Percentiles rank a stretch among this genome's conserved stretches.
These are phyloP conservation scores for Lactifluus volemus DNA, from an alignment of 768 basidiomycete genomes.

Conservation along the genomic window DNA sequence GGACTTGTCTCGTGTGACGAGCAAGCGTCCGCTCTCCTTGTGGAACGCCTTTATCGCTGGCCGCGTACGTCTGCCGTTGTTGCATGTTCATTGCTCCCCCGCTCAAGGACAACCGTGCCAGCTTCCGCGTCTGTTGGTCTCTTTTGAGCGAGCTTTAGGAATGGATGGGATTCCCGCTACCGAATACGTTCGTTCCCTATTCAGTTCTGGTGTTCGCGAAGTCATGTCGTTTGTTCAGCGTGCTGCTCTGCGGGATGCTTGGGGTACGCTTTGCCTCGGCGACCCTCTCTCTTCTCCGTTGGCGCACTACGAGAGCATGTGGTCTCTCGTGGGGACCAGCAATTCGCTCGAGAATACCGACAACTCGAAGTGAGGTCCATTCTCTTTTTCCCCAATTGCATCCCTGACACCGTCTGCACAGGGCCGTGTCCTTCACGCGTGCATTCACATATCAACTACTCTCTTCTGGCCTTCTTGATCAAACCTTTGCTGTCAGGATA, in stretches of 20 bases:
- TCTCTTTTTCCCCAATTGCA: background rate
- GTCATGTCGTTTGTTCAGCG: slow-evolving; percentile 8
- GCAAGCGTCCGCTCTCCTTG: slow-evolving; percentile 31
- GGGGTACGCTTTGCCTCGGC: slow-evolving; percentile 10
- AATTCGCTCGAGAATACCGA: slow-evolving; percentile 7
- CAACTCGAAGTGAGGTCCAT: background rate
- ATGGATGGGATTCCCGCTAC: slow-evolving; percentile 40
- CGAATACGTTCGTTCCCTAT: slow-evolving; percentile 46
- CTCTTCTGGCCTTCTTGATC: slow-evolving; percentile 45
- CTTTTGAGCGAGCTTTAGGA: slow-evolving; percentile 48
- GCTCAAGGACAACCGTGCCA: slow-evolving; percentile 23
- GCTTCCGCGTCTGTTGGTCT: slow-evolving; percentile 52
- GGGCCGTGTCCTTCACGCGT: slow-evolving; percentile 24
- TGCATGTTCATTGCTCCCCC: background rate
- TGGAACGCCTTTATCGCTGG: slow-evolving; percentile 71
- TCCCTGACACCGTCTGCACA: background rate
- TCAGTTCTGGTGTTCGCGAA: background rate
- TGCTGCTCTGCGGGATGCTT: slow-evolving; percentile 16
- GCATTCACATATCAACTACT: slow-evolving; percentile 51
- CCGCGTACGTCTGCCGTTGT: slow-evolving; percentile 39
- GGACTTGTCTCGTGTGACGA: slow-evolving; percentile 28
- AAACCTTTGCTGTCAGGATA: slow-evolving; percentile 39
- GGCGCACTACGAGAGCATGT: slow-evolving; percentile 14
- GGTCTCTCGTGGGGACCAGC: slow-evolving; percentile 9
- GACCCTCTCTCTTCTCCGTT: slow-evolving; percentile 8